Base-by-base conservation (phyloP, 2,329 filamentous ascomycete species). In the Trichoderma aggressivum region DNA sequence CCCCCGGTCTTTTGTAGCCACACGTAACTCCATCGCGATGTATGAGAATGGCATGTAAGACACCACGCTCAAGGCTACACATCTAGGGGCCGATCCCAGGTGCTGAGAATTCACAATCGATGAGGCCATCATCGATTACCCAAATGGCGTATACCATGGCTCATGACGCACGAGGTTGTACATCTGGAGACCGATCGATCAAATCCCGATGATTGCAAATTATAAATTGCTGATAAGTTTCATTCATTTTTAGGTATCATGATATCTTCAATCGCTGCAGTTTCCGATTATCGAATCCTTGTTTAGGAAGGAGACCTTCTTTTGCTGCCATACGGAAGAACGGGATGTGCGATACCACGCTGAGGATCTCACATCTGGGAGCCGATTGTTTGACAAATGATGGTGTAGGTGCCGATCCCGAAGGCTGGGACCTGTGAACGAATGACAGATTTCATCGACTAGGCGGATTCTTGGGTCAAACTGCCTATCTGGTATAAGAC, bases 41-140 rank as follows among this genome's bases (percentile, higher is more conserved):
- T 43, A 34, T 69, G 75, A 75, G 73, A 75, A 74, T 75, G 75
- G 69, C 71, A 72, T 73, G 72, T 73, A 71, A 71, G 68, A 74
- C 73, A 71, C 56, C 61, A 53, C 43, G 70, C 63, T 26, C 39
- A 61, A 69, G 39, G 56, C 24, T 60, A 24, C 24, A 60, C 66
- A 53, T 34, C 58, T 69, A 50, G 55, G 61, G 64, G 64, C 58
- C 55, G 69, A 65, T 62, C 43, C 55, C 28, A 14, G 21, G 24
- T 28, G 39, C 3, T 58, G 63, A 34, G 34, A 43, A 56, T 39
- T 39, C 34, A 12, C 11, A 66, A 43, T 58, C 24, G 32, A 66
- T 43, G 63, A 66, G 21, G 7, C 24, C 32, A 43, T 58, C 63
- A 66, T 66, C 32, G 7, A 21, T 66, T 39, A 24, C 39, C 26